A percentile compares a stretch with the other conserved stretches of the same genome.
Conservation (phyloP, 495 filamentous ascomycete species). For the Aspergillus steynii region DNA sequence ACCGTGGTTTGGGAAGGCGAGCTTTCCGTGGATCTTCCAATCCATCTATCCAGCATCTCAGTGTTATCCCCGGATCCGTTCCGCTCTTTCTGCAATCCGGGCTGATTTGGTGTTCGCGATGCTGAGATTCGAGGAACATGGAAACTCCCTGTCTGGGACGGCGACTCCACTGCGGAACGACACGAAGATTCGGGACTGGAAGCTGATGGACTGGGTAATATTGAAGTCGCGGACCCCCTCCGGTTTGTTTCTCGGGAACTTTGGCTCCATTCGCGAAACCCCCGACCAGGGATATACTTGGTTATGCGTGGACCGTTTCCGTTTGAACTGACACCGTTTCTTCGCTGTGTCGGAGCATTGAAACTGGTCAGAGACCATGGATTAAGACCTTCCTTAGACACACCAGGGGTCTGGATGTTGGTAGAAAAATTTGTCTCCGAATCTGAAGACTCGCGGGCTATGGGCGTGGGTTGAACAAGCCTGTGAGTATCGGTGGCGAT, state of each 20-base stretch:
- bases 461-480: not conserved
- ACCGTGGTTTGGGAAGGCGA: conserved; percentile 8
- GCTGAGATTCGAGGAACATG: not conserved
- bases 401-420: not conserved
- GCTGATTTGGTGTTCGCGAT: conserved; percentile 12
- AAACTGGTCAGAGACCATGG: conserved; percentile 36
- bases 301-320: not conserved
- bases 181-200: not conserved
- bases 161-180: not conserved
- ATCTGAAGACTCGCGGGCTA: not conserved
- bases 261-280: conserved; percentile 4
- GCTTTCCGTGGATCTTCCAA: conserved; percentile 29
- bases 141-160: conserved; percentile 2
- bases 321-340: not conserved
- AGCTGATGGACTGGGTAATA: conserved; percentile 12
- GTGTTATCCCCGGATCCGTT: conserved; percentile 40
- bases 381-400: conserved; percentile 15
- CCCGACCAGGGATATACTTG: not conserved
- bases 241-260: not conserved
- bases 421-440: not conserved
- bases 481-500: not conserved
- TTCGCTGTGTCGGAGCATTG: conserved; percentile 24
- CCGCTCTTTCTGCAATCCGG: conserved; percentile 22
- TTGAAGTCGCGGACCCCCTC: not conserved
- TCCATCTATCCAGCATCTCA: conserved; percentile 44